A percentile compares a stretch with the other conserved stretches of the same genome.
Conservation (phyloP, 1,139 yeast genomes). For the Sugiyamaella novakii region DNA sequence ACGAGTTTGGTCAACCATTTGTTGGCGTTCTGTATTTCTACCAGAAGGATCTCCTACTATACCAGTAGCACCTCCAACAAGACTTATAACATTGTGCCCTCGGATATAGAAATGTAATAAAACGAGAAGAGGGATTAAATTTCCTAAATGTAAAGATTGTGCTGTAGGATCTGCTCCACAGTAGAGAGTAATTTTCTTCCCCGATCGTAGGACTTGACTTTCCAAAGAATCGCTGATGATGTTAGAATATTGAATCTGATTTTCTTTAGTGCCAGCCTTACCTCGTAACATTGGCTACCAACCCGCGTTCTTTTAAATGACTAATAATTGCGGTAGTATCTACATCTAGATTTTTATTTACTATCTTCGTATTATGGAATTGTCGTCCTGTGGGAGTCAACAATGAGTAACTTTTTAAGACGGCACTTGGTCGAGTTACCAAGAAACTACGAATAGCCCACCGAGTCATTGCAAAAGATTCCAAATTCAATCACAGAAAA, state of each 20-base stretch:
- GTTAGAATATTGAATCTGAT: too few relatives aligned
- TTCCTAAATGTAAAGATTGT: slow-evolving; percentile 83
- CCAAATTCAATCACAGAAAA: too few relatives aligned
- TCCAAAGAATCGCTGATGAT: slow-evolving; percentile 39
- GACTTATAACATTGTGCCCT: slow-evolving; percentile 79
- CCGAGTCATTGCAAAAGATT: neutral
- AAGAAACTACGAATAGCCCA: neutral
- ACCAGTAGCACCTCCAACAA: slow-evolving; percentile 99
- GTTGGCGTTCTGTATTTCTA: slow-evolving; percentile 69
- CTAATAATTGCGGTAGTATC: slow-evolving; percentile 23
- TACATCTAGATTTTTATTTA: slow-evolving; percentile 7
- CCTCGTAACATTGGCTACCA: slow-evolving; percentile 33
- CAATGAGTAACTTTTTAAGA: slow-evolving; percentile 1
- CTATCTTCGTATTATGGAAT: neutral
- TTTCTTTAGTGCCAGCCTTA: too few relatives aligned
- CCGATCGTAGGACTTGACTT: slow-evolving; percentile 43
- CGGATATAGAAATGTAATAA: slow-evolving; percentile 78
- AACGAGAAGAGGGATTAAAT: slow-evolving; percentile 82
- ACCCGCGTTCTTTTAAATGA: slow-evolving; percentile 30
- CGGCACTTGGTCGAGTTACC: neutral
- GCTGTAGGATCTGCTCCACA: slow-evolving; percentile 99
- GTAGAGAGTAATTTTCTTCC: slow-evolving; percentile 57
- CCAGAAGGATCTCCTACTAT: slow-evolving; percentile 98
- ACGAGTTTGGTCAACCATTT: slow-evolving; percentile 56
- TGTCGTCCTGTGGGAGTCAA: neutral